phyloP scores from a whole-genome alignment of 2,329 filamentous ascomycete species.

The Cladorrhinum sp. region DNA sequence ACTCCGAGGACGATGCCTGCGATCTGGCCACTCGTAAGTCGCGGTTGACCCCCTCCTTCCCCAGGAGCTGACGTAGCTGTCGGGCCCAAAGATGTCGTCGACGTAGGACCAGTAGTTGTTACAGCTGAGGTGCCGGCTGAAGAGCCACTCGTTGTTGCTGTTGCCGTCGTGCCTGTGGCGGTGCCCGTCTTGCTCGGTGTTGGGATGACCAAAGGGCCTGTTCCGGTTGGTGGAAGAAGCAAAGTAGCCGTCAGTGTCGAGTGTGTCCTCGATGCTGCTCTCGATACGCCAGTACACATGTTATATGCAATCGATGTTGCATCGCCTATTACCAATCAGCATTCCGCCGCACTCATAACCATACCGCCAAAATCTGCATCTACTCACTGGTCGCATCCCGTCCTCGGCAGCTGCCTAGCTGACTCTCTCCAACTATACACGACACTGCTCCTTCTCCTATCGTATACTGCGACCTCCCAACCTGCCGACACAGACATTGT shows the following conservation, averaged over 20 bases:
- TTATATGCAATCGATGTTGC: slow-evolving; percentile 49
- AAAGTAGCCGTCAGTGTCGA: slow-evolving; percentile 57
- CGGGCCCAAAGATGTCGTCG: not conserved
- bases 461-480: slow-evolving; percentile 61
- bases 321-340: slow-evolving; percentile 32
- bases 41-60: not conserved
- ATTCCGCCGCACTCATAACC: not conserved
- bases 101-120: slow-evolving; percentile 15
- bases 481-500: slow-evolving; percentile 60
- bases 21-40: slow-evolving; percentile 45
- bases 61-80: slow-evolving; percentile 9
- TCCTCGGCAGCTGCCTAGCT: slow-evolving; percentile 50
- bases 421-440: slow-evolving; percentile 57
- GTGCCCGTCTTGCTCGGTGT: slow-evolving; percentile 19
- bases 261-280: slow-evolving; percentile 56
- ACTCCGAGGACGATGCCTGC: slow-evolving; percentile 57
- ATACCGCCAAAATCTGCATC: no score
- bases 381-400: slow-evolving; percentile 40
- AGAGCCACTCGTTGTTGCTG: not conserved
- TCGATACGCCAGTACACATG: slow-evolving; percentile 54
- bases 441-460: slow-evolving; percentile 68
- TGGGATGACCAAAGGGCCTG: slow-evolving; percentile 35
- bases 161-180: slow-evolving; percentile 8
- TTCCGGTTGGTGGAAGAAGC: slow-evolving; percentile 36
- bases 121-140: not conserved